These are phyloP conservation scores for Brassica nigra DNA, from an alignment of 345 rosid genomes.

Conservation along the genomic window DNA sequence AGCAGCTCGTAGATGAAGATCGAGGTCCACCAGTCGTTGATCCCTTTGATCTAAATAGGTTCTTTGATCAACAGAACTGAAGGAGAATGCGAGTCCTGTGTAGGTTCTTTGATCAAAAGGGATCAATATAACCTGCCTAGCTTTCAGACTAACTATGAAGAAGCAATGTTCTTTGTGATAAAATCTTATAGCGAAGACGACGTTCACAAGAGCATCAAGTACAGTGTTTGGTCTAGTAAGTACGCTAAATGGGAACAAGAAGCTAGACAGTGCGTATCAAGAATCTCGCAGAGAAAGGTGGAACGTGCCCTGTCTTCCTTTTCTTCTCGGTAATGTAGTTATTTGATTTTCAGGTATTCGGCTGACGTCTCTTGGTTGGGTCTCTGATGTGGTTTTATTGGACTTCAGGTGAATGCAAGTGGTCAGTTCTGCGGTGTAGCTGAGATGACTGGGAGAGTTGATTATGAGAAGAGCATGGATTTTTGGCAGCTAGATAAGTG, in stretches of 20 bases:
- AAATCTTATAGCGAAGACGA: slow-evolving; percentile 74
- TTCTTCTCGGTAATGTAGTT: slow-evolving; percentile 59
- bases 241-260: slow-evolving; percentile 63
- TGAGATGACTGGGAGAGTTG: slow-evolving; percentile 65
- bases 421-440: slow-evolving; percentile 78
- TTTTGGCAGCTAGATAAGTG: slow-evolving; percentile 84
- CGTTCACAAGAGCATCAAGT: slow-evolving; percentile 65
- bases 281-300: slow-evolving; percentile 47
- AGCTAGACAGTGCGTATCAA: slow-evolving; percentile 55
- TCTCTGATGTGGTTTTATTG: slow-evolving; percentile 11
- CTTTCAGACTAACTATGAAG: slow-evolving; percentile 50
- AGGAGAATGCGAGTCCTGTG: slow-evolving; percentile 45
- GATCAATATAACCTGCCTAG: slow-evolving; percentile 57
- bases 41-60: no score
- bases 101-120: slow-evolving; percentile 41
- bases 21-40: no score
- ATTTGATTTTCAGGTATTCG: background rate
- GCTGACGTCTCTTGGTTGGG: background rate
- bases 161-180: slow-evolving; percentile 60
- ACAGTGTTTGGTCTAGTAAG: slow-evolving; percentile 70
- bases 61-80: background rate
- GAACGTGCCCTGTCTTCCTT: slow-evolving; percentile 60
- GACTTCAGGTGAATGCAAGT: slow-evolving; percentile 68
- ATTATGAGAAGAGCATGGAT: slow-evolving; percentile 60
- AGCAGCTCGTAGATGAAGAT: no score